Evolutionary conservation across 208 protist genomes (phyloP).

Genomic region (Tetramitus jugosus): DNA sequence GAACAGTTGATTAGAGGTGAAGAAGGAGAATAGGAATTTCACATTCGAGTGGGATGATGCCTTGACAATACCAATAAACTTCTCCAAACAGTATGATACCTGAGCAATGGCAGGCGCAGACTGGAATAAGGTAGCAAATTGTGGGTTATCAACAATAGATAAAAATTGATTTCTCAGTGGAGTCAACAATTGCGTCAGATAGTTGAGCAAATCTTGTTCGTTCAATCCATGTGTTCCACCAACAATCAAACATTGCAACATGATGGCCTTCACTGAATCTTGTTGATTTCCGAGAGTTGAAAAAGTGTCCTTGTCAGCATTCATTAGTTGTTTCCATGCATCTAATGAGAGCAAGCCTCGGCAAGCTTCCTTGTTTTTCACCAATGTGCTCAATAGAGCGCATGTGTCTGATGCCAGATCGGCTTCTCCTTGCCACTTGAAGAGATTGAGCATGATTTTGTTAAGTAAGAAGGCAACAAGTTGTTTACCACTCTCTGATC

Average conservation of each 20-base stretch:
- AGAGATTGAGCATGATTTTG: background rate
- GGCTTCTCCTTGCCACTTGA: background rate
- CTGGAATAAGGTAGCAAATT: background rate
- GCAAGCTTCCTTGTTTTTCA: background rate
- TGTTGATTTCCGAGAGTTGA: background rate
- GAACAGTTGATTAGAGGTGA: background rate
- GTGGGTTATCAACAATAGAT: background rate
- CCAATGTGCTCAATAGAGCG: background rate
- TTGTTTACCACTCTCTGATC: background rate
- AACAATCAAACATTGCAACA: background rate
- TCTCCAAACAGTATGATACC: background rate
- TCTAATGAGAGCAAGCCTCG: background rate
- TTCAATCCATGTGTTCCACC: background rate
- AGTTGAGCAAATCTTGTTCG: background rate
- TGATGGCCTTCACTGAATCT: background rate
- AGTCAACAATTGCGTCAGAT: background rate
- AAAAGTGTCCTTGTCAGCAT: background rate
- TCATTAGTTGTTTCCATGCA: background rate
- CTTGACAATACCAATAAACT: background rate
- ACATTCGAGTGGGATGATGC: background rate
- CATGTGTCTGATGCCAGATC: background rate
- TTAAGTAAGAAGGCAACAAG: background rate
- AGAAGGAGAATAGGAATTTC: background rate
- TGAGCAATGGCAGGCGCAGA: background rate
- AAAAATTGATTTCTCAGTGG: background rate